A percentile compares a stretch with the other conserved stretches of the same genome.
Evolutionary conservation across 164 flowering plant species (phyloP).

Genomic region (Aristolochia fimbriata): DNA sequence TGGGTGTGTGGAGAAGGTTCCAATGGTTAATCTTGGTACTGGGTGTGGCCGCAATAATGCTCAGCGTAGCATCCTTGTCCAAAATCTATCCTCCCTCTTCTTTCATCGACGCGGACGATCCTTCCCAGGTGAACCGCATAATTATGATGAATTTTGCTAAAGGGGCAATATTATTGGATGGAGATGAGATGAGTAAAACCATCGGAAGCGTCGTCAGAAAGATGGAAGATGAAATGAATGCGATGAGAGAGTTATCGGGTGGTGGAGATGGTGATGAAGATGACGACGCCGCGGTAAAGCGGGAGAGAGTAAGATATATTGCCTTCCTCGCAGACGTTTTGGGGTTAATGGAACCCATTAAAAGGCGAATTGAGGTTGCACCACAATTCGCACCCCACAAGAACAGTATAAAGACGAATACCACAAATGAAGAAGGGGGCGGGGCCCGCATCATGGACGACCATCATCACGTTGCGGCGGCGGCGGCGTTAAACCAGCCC

Average conservation of each 20-base stretch:
- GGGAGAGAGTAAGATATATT: constrained; percentile 14
- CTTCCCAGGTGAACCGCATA: constrained; percentile 16
- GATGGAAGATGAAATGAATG: constrained; percentile 34
- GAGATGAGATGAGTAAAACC: constrained; percentile 8
- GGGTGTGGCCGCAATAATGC: constrained; percentile 26
- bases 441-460: too few relatives aligned
- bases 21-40: constrained; percentile 24
- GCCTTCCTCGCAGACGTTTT: constrained; percentile 49
- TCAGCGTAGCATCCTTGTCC: constrained; percentile 31
- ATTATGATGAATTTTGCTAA: background rate
- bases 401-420: constrained; percentile 1
- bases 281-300: background rate
- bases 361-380: constrained; percentile 7
- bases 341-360: constrained; percentile 32
- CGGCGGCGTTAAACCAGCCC: background rate
- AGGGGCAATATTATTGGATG: background rate
- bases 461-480: too few relatives aligned
- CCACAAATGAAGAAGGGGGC: background rate
- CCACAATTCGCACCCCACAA: background rate
- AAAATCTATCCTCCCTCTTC: constrained; percentile 36
- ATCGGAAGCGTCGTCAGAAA: constrained; percentile 27
- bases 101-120: constrained; percentile 20
- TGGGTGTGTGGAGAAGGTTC: constrained; percentile 22
- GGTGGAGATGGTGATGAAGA: constrained; percentile 2
- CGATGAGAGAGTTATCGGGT: constrained; percentile 8